phyloP scores from a whole-genome alignment of 768 basidiomycete genomes.

The Kwoniella mangroviensis region DNA sequence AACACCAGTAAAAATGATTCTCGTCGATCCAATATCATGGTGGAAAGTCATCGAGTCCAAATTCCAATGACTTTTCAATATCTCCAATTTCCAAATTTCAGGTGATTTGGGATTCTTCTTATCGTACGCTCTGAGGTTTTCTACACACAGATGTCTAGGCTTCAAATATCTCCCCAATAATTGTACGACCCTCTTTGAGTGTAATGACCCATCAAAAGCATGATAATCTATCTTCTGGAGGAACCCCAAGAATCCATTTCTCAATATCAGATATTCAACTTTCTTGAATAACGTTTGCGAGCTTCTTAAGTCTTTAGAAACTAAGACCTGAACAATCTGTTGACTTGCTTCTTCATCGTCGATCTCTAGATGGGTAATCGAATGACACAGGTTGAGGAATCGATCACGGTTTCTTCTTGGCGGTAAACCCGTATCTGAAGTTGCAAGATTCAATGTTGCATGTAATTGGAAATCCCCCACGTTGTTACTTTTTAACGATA shows the following conservation, averaged over 20 bases:
- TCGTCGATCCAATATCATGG: not conserved
- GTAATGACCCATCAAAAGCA: not conserved
- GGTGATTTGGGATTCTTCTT: conserved; percentile 9
- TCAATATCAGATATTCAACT: conserved; percentile 3
- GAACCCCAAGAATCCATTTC: conserved; percentile 7
- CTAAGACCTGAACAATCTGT: not conserved
- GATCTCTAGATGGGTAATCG: not conserved
- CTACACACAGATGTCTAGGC: conserved; percentile 15
- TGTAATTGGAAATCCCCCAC: not conserved
- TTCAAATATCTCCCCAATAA: not conserved
- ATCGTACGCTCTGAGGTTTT: conserved; percentile 6
- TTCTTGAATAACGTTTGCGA: conserved; percentile 1
- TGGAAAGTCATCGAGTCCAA: conserved; percentile 9
- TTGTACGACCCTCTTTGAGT: conserved; percentile 2
- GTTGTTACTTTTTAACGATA: not conserved
- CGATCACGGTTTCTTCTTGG: not conserved
- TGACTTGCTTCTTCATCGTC: not conserved
- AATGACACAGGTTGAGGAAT: not conserved
- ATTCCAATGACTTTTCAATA: conserved; percentile 8
- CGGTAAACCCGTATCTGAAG: not conserved
- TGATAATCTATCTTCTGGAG: conserved; percentile 9
- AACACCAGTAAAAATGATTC: not conserved
- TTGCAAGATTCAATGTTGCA: not conserved
- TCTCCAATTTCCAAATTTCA: conserved; percentile 12
- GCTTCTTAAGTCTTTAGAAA: not conserved